Percentiles rank a stretch among this genome's conserved stretches.
phyloP scores from a whole-genome alignment of 2,329 filamentous ascomycete species.

The Sphaerulina vaccinii region DNA sequence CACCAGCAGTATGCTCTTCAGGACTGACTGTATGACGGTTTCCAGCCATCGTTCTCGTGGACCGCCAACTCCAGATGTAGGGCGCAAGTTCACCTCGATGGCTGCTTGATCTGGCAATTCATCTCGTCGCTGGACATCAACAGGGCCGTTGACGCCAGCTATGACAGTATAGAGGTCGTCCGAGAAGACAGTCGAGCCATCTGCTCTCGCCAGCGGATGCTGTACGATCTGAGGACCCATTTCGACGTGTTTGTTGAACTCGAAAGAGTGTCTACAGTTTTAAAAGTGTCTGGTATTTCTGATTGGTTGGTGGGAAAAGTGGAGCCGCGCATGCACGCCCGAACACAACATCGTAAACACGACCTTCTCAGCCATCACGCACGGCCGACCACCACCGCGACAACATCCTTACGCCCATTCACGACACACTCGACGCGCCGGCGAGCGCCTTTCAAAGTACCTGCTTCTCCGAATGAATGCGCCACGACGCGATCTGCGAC shows the following conservation, averaged over 20 bases:
- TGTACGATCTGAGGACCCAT: conserved; percentile 33
- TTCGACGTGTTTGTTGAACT: no score
- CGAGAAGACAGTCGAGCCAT: conserved; percentile 77
- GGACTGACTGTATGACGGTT: conserved; percentile 67
- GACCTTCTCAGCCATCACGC: conserved; percentile 3
- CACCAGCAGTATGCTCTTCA: conserved; percentile 72
- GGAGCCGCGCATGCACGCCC: not conserved
- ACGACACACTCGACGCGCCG: conserved; percentile 6
- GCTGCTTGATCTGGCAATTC: conserved; percentile 88
- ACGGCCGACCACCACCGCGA: conserved; percentile 7
- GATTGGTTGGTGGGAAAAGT: conserved; percentile 2
- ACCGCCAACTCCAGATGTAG: conserved; percentile 74
- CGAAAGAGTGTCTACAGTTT: no score
- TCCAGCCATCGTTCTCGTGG: conserved; percentile 70
- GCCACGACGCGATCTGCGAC: conserved; percentile 13
- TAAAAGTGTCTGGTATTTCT: not conserved
- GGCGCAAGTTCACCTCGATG: conserved; percentile 86
- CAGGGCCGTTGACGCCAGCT: conserved; percentile 84
- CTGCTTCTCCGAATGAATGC: conserved; percentile 7
- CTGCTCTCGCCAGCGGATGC: conserved; percentile 62
- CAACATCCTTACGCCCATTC: conserved; percentile 9
- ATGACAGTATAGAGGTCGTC: conserved; percentile 76
- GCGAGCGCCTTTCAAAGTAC: not conserved
- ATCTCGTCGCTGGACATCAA: conserved; percentile 85
- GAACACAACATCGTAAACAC: conserved; percentile 10